Percentiles rank a stretch among this genome's conserved stretches.
Conservation (phyloP, 2,329 filamentous ascomycete species). For the Neophaeococcomyces mojaviensis region DNA sequence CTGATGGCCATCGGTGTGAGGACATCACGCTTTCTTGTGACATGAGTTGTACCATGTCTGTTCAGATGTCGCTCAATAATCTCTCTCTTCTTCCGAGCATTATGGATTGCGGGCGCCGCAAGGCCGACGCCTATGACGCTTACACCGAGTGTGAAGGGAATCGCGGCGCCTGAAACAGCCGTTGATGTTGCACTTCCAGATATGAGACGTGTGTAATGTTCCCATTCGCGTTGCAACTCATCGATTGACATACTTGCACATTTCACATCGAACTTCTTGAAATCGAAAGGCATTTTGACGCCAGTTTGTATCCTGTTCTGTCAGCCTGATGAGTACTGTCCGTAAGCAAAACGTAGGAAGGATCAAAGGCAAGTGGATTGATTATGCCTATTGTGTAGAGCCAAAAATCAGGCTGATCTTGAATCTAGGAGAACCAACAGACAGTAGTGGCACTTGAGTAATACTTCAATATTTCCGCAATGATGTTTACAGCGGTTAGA, state of each 20-base stretch:
- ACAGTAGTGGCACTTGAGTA: too few relatives aligned
- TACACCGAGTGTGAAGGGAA: conserved; percentile 34
- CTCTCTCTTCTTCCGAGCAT: conserved; percentile 37
- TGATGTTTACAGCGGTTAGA: too few relatives aligned
- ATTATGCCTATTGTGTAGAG: too few relatives aligned
- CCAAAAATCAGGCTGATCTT: too few relatives aligned
- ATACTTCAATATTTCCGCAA: too few relatives aligned
- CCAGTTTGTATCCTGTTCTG: too few relatives aligned
- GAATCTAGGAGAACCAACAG: too few relatives aligned
- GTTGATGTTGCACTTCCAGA: conserved; percentile 35
- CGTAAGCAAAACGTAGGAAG: too few relatives aligned
- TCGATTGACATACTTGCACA: conserved; percentile 32
- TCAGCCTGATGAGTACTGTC: too few relatives aligned
- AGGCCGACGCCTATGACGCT: conserved; percentile 35
- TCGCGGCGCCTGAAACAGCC: conserved; percentile 31
- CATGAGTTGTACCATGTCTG: conserved; percentile 28
- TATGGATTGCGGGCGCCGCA: conserved; percentile 35
- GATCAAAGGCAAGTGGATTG: too few relatives aligned
- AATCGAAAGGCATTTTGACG: conserved; percentile 34
- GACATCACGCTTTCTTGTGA: conserved; percentile 36
- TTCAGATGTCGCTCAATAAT: conserved; percentile 36
- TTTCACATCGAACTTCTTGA: conserved; percentile 34
- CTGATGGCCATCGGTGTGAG: conserved; percentile 34
- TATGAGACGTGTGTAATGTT: conserved; percentile 38
- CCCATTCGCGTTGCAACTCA: conserved; percentile 36